Base-by-base conservation (phyloP, 768 basidiomycete genomes). In the Calocera viscosa region DNA sequence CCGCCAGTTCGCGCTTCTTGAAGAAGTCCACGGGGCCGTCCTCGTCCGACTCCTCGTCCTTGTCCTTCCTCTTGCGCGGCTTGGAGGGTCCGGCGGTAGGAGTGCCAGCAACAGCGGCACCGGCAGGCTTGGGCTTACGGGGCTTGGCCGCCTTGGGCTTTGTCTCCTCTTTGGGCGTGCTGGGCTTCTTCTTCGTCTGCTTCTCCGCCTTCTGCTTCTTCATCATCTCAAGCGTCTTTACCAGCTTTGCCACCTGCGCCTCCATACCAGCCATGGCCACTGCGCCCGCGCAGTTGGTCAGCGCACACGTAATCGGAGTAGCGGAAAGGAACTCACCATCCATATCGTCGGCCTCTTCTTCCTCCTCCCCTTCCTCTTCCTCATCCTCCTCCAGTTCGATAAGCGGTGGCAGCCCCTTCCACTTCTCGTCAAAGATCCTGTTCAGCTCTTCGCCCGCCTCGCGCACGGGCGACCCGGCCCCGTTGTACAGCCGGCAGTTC, bases 1-100 rank as follows among this genome's bases (percentile, higher is more conserved):
- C 94, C 73, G 94, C 95, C 66, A 99, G 80, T 74, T 97, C 93
- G 77, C 96, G 94, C 87, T 99, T 99, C 81, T 98, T 95, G 70
- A 93, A 91, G 75, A 95, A 91, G 64, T 91, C 89, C 39, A 97
- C 81, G 67, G 35, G 69, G 69, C 34, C 65, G 47, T 49, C 72
- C 71, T 66, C 72, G 73, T 38, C 68, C 49, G 26, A 49, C 34
- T 19, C 63, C 66, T n/a, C 65, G 38, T 16, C 66, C 67, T 16
- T 63, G 33, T 71, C 67, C 68, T 74, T 74, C 66, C 73, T 73
- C 34, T 60, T 60, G 30, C 53, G 53, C 60, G 34, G 63, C 38
- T 60, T 30, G 60, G 34, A 35, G 32, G 67, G 33, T 41, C 47
- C 49, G 33, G 69, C 64, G 49, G 69, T 41, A 66, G 65, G 30